These are phyloP conservation scores for Pseudogymnoascus sp. DNA, from an alignment of 2,329 filamentous ascomycete genomes.

Conservation along the genomic window DNA sequence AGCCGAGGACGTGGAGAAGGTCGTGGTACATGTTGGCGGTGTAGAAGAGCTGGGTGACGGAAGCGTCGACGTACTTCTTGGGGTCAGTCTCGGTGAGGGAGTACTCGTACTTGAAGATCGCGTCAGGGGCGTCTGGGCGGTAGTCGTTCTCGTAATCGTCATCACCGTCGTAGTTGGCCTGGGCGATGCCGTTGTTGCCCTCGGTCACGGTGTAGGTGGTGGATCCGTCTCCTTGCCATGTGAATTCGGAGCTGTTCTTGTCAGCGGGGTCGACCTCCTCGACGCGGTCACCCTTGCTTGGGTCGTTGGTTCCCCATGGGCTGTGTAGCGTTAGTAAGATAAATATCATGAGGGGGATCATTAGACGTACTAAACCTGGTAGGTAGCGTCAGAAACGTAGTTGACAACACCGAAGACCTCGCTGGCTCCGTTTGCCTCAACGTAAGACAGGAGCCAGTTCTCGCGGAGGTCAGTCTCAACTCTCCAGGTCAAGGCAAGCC, in stretches of 20 bases:
- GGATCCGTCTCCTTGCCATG: slow-evolving; percentile 43
- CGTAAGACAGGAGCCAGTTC: slow-evolving; percentile 53
- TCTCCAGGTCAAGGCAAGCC: slow-evolving; percentile 46
- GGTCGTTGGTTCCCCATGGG: slow-evolving; percentile 48
- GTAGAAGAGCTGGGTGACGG: slow-evolving; percentile 53
- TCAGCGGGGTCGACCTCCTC: slow-evolving; percentile 43
- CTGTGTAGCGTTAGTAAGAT: slow-evolving; percentile 19
- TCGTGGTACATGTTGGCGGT: slow-evolving; percentile 53
- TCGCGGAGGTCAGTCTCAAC: slow-evolving; percentile 48
- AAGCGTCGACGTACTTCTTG: slow-evolving; percentile 42
- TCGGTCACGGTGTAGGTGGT: slow-evolving; percentile 43
- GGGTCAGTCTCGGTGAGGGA: slow-evolving; percentile 29
- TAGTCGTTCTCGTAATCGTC: slow-evolving; percentile 40
- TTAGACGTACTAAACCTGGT: slow-evolving; percentile 42
- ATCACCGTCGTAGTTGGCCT: slow-evolving; percentile 41
- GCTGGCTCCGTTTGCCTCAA: slow-evolving; percentile 37
- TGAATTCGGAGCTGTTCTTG: slow-evolving; percentile 38
- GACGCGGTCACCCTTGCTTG: slow-evolving; percentile 38
- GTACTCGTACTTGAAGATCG: slow-evolving; percentile 41
- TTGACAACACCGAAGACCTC: slow-evolving; percentile 47
- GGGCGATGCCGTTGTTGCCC: slow-evolving; percentile 52
- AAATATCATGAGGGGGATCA: slow-evolving; percentile 8
- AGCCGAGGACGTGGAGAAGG: slow-evolving; percentile 47
- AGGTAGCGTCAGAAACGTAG: slow-evolving; percentile 47
- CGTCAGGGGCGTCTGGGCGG: slow-evolving; percentile 35